Conservation (phyloP, 805 yeast species). For the Lipomyces yamanashiensis region DNA sequence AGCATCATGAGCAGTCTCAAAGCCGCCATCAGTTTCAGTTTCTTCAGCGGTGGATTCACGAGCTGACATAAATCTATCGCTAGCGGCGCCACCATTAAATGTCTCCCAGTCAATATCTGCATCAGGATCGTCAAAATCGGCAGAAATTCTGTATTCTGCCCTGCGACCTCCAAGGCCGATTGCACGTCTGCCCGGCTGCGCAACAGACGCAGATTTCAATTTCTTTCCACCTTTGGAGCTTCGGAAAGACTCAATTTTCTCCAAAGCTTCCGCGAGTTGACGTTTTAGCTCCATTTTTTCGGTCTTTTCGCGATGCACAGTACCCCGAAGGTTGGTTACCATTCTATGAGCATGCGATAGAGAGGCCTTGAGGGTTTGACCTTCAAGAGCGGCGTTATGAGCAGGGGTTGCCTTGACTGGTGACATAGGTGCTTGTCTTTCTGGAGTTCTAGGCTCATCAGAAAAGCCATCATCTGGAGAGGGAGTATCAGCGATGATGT, state of each 20-base stretch:
- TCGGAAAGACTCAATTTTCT: conserved; percentile 37
- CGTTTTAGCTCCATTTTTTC: conserved; percentile 50
- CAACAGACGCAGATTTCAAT: background rate
- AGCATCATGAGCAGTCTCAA: conserved; percentile 34
- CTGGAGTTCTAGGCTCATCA: conserved; percentile 40
- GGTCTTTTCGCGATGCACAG: conserved; percentile 52
- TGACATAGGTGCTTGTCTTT: conserved; percentile 43
- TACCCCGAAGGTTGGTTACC: conserved; percentile 62
- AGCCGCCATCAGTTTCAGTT: conserved; percentile 30
- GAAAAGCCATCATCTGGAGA: conserved; percentile 19
- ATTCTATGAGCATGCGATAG: conserved; percentile 67
- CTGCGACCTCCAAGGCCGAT: conserved; percentile 24
- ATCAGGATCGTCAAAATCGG: conserved; percentile 23
- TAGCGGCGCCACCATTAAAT: conserved; percentile 33
- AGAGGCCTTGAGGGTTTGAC: conserved; percentile 68
- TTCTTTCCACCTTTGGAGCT: conserved; percentile 13
- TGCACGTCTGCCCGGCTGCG: background rate
- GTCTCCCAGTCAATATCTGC: conserved; percentile 36
- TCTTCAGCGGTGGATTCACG: conserved; percentile 38
- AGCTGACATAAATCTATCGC: conserved; percentile 38
- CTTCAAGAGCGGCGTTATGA: conserved; percentile 52
- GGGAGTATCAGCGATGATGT: background rate
- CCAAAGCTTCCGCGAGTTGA: conserved; percentile 39
- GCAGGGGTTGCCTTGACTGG: conserved; percentile 45
- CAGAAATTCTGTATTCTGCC: conserved; percentile 27